phyloP scores from a whole-genome alignment of 2,329 filamentous ascomycete genomes.

The Chalara sp. region DNA sequence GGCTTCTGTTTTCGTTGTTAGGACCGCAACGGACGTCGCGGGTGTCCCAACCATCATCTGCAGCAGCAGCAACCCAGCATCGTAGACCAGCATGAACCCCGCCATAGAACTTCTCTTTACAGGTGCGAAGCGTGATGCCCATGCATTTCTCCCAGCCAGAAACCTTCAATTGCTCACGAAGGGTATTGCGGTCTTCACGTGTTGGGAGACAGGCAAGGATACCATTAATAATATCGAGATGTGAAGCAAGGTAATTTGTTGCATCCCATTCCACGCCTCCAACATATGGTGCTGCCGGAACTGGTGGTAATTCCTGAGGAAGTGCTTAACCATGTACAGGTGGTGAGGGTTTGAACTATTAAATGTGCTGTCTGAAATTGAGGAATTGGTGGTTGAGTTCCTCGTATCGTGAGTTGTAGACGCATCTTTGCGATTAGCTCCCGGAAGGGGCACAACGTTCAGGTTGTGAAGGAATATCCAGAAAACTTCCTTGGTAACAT shows the following conservation, averaged over 20 bases:
- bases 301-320: conserved; percentile 78
- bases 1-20: conserved; percentile 32
- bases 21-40: conserved; percentile 73
- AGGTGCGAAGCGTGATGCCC: conserved; percentile 76
- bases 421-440: conserved; percentile 23
- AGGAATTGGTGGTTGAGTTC: conserved; percentile 20
- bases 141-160: conserved; percentile 90
- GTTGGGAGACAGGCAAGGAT: conserved; percentile 76
- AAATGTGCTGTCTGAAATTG: conserved; percentile 24
- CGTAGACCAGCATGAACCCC: conserved; percentile 82
- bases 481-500: conserved; percentile 95
- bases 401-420: conserved; percentile 9
- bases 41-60: conserved; percentile 79
- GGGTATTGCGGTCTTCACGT: conserved; percentile 60
- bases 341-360: conserved; percentile 34
- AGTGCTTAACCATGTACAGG: conserved; percentile 63
- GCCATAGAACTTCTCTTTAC: conserved; percentile 97
- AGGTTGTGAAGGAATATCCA: conserved; percentile 97
- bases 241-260: conserved; percentile 89
- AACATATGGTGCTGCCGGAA: conserved; percentile 91
- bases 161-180: conserved; percentile 71
- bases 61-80: conserved; percentile 83
- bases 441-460: conserved; percentile 70
- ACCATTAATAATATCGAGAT: conserved; percentile 88
- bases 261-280: conserved; percentile 98